Conservation (phyloP, 2,329 filamentous ascomycete species). For the Colletotrichum tamarilloi region DNA sequence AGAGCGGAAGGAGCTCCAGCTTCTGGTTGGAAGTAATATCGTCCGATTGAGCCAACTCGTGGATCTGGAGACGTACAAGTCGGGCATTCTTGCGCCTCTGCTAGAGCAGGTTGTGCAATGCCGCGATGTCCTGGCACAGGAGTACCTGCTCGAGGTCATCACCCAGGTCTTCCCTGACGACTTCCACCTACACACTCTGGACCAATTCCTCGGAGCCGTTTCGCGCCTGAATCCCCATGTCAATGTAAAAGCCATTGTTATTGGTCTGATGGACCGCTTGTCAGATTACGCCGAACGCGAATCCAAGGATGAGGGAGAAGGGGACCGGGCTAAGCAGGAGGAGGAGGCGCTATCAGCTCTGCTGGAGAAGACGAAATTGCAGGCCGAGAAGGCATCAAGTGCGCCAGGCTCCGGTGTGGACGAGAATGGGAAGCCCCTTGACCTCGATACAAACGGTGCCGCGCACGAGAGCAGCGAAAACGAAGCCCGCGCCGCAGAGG, state of each 20-base stretch:
- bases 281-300: conserved; percentile 96
- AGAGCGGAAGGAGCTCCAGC: conserved; percentile 93
- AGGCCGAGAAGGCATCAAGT: conserved; percentile 53
- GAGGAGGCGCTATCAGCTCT: conserved; percentile 84
- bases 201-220: conserved; percentile 93
- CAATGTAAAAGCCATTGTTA: conserved; percentile 97
- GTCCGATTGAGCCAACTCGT: conserved; percentile 95
- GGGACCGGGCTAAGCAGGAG: conserved; percentile 81
- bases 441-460: conserved; percentile 36
- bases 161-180: conserved; percentile 99
- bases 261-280: conserved; percentile 95
- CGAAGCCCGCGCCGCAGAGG: conserved; percentile 20
- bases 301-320: conserved; percentile 74
- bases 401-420: conserved; percentile 34
- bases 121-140: conserved; percentile 94
- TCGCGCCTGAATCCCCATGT: conserved; percentile 94
- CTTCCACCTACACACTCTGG: conserved; percentile 95
- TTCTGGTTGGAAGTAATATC: conserved; percentile 96
- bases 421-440: conserved; percentile 6
- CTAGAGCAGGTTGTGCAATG: conserved; percentile 98
- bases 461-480: conserved; percentile 33
- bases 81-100: conserved; percentile 86
- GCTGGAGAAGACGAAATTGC: conserved; percentile 80
- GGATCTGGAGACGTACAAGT: conserved; percentile 94
- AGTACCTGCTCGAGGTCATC: conserved; percentile 97